phyloP scores from a whole-genome alignment of 371 early-diverging fungal species.

The Mortierella sp. region DNA sequence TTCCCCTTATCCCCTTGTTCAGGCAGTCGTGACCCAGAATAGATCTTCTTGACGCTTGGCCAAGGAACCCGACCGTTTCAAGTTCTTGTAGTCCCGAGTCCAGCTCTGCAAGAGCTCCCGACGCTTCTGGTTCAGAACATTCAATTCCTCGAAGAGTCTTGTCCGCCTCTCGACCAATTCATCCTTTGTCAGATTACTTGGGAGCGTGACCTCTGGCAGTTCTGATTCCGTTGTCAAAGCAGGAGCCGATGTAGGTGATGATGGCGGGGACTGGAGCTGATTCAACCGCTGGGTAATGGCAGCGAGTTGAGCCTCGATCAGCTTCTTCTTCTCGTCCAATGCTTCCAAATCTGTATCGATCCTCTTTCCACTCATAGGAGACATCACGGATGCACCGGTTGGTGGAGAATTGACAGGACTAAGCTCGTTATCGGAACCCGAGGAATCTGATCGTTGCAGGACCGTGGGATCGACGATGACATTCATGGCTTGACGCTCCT shows the following conservation, averaged over 20 bases:
- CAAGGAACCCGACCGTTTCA: conserved; percentile 52
- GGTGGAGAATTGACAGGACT: conserved; percentile 5
- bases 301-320: conserved; percentile 40
- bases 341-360: conserved; percentile 47
- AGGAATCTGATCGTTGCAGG: conserved; percentile 29
- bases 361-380: conserved; percentile 41
- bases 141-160: conserved; percentile 26
- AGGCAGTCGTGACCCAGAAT: conserved; percentile 49
- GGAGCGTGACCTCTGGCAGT: too few species aligned
- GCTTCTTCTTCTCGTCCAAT: conserved; percentile 40
- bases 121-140: conserved; percentile 36
- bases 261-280: conserved; percentile 11
- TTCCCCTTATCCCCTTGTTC: conserved; percentile 4
- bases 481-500: conserved; percentile 52
- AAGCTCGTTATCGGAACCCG: conserved; percentile 12
- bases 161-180: conserved; percentile 26
- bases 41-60: conserved; percentile 41
- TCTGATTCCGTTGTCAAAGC: too few species aligned
- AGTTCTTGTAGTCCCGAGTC: conserved; percentile 50
- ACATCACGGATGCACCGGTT: conserved; percentile 12
- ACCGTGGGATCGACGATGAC: conserved; percentile 38
- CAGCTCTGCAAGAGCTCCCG: conserved; percentile 48
- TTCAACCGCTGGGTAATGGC: conserved; percentile 31
- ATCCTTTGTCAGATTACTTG: too few species aligned
- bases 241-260: too few species aligned